phyloP scores from a whole-genome alignment of 257 asterid genomes.

The Fraxinus cuspidata region DNA sequence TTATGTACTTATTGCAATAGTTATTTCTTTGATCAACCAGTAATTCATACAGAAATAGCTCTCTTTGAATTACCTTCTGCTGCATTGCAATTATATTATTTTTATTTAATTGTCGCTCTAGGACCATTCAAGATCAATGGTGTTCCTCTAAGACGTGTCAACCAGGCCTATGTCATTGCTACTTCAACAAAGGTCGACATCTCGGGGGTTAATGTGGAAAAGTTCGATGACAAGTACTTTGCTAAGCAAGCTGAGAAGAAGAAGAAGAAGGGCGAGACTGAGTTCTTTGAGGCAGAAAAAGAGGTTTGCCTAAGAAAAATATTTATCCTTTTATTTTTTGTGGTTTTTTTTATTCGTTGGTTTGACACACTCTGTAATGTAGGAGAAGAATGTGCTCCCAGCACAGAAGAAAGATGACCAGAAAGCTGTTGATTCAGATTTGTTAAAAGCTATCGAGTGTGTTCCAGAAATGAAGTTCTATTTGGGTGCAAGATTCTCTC shows the following conservation, averaged over 20 bases:
- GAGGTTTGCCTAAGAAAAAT: slow-evolving; percentile 24
- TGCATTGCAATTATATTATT: not conserved
- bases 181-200: slow-evolving; percentile 50
- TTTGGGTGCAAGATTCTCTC: slow-evolving; percentile 44
- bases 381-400: slow-evolving; percentile 39
- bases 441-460: slow-evolving; percentile 33
- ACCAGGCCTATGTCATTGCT: slow-evolving; percentile 50
- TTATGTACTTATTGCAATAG: too few species aligned
- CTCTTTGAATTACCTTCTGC: not conserved
- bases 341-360: not conserved
- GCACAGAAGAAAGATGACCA: slow-evolving; percentile 43
- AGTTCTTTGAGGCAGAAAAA: slow-evolving; percentile 47
- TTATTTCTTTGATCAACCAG: not conserved
- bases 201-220: slow-evolving; percentile 39
- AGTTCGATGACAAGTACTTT: slow-evolving; percentile 47
- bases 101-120: slow-evolving; percentile 13
- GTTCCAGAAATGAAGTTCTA: slow-evolving; percentile 38
- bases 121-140: slow-evolving; percentile 59
- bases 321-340: not conserved
- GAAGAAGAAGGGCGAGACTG: slow-evolving; percentile 39
- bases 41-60: not conserved
- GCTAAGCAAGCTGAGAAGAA: slow-evolving; percentile 43
- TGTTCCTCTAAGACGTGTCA: slow-evolving; percentile 51
- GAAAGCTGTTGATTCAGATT: slow-evolving; percentile 29
- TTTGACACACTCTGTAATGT: not conserved